Base-by-base conservation (phyloP, 2,329 filamentous ascomycete species). In the Beauveria pseudobassiana region DNA sequence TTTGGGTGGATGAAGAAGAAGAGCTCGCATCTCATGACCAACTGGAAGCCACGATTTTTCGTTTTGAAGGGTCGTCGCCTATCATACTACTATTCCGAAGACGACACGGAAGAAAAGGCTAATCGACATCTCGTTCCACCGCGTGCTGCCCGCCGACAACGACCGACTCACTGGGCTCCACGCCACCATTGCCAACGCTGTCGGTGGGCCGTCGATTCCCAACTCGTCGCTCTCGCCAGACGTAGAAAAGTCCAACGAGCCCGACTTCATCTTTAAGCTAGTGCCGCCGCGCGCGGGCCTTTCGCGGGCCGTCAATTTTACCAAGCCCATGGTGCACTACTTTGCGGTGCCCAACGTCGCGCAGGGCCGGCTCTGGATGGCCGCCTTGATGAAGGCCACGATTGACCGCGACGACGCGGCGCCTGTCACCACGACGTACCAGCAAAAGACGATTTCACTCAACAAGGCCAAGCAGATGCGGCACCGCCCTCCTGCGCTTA, bases 1-100 rank as follows among this genome's bases (percentile, higher is more conserved):
- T 93, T 88, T 69, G 95, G 95, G 1, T 99, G 95, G 95, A 99
- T 99, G 95, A 98, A 95, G 80, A 99, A 99, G 82, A 93, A 96
- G 75, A 96, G 91, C 63, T 93, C 91, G 1, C 95, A 93, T 69
- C 80, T 98, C 40, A 96, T 99, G 88, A 92, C 92, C 2, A 96
- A 93, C 1, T 99, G 95, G 95, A 99, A 98, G 71, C 90, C 93
- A 14, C 87, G 95, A 14, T 82, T 98, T n/a, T 99, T 99, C 71
- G 88, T 99, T 8, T 84, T 99, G 62, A 93, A 92, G 70, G 95
- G 95, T 34, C 87, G 93, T 58, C 87, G 95, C 5, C 79, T 99
- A 34, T 92, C 93, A 0, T 99, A 99, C 77, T 99, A 96, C 76
- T 99, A 99, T 73, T 90, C 90, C 0, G 93, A 98, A 70, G 86